Conservation (phyloP, 2,329 filamentous ascomycete genomes). For the Colletotrichum tamarilloi region DNA sequence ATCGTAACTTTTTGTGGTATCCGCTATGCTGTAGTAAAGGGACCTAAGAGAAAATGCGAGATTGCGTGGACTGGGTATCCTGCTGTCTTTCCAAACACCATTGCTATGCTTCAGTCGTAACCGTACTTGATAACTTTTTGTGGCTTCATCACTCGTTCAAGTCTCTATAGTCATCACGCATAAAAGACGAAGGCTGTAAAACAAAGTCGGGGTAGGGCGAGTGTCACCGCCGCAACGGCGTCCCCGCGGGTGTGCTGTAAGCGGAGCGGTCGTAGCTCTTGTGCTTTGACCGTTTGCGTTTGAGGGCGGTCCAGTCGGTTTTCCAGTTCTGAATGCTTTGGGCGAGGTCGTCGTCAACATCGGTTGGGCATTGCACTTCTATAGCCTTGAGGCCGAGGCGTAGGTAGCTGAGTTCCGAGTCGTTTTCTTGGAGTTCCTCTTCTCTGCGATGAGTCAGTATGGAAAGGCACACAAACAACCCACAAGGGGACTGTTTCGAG, state of each 20-base stretch:
- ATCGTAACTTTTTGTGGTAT: conserved; percentile 22
- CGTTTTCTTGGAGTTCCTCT: conserved; percentile 65
- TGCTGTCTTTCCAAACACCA: conserved; percentile 30
- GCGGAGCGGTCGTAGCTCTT: conserved; percentile 32
- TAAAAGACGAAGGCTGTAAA: conserved; percentile 25
- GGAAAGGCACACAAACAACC: neutral
- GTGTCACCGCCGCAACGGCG: conserved; percentile 31
- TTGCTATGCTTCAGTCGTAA: conserved; percentile 35
- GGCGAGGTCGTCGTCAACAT: conserved; percentile 66
- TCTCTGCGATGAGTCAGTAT: conserved; percentile 54
- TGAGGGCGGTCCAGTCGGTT: conserved; percentile 66
- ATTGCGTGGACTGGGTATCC: conserved; percentile 30
- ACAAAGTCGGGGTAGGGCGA: conserved; percentile 13
- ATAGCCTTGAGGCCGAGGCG: conserved; percentile 72
- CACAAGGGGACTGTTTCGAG: neutral
- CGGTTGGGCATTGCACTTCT: conserved; percentile 66
- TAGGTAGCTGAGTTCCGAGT: conserved; percentile 70
- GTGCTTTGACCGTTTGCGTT: conserved; percentile 53
- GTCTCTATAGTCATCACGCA: conserved; percentile 32
- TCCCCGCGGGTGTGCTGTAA: conserved; percentile 32
- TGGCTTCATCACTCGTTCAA: conserved; percentile 35
- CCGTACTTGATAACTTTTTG: conserved; percentile 30
- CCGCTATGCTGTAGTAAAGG: conserved; percentile 20
- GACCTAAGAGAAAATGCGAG: conserved; percentile 32
- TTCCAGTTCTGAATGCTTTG: conserved; percentile 72